Conservation (phyloP, 1,139 yeast species). For the Williopsis jadinii region DNA sequence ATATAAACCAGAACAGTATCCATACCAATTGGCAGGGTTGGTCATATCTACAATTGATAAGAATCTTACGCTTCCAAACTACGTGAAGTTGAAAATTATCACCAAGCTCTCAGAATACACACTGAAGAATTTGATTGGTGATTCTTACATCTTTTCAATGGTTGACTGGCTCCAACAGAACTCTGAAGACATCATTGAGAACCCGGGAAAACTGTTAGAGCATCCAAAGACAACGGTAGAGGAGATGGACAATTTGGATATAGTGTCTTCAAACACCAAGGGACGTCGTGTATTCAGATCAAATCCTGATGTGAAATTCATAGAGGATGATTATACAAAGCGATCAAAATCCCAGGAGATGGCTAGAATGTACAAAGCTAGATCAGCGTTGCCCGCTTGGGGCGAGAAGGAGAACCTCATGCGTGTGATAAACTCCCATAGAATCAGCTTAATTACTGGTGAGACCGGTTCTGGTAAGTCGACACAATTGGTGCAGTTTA, state of each 20-base stretch:
- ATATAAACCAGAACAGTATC: conserved; percentile 48
- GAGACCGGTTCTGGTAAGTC: conserved; percentile 98
- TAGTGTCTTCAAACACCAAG: conserved; percentile 1
- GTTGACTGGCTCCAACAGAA: conserved; percentile 73
- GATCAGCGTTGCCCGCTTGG: conserved; percentile 82
- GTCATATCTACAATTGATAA: conserved; percentile 44
- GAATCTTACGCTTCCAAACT: conserved; percentile 51
- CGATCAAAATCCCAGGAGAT: conserved; percentile 24
- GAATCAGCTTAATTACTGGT: conserved; percentile 79
- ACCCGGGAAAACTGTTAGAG: conserved; percentile 66
- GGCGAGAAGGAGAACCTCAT: conserved; percentile 49
- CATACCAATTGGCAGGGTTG: conserved; percentile 55
- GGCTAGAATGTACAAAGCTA: conserved; percentile 31
- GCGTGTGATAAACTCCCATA: conserved; percentile 45
- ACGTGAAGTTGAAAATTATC: conserved; percentile 61
- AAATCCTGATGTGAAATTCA: conserved; percentile 22
- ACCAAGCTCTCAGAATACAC: conserved; percentile 40
- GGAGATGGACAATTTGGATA: conserved; percentile 1
- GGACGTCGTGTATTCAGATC: conserved; percentile 14
- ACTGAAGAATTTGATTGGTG: conserved; percentile 47
- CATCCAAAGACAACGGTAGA: conserved; percentile 4
- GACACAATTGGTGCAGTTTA: conserved; percentile 86
- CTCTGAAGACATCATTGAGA: conserved; percentile 45
- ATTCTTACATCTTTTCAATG: conserved; percentile 56
- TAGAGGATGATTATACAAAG: conserved; percentile 24